Evolutionary conservation across 176 grass and related monocot genomes (phyloP), one percentile per base, ranked within the genome.

Genomic region (Miscanthus lutarioriparius): DNA sequence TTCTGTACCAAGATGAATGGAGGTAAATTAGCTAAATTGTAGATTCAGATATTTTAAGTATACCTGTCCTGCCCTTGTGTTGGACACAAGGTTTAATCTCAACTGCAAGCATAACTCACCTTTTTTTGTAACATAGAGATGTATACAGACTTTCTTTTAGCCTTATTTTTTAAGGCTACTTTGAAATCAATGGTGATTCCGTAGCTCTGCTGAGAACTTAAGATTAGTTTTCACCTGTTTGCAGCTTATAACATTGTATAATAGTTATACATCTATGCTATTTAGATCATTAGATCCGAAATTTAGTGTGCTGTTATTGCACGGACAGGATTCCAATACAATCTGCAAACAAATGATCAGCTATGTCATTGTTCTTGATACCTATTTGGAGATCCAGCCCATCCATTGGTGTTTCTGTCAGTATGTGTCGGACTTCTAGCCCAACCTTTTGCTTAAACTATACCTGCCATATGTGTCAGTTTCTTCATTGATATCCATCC

Each of bases 1-100:
- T 99, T 92, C 81, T 99, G 64, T 93, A 99, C 74, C 96, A 99
- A 85, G 96, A 99, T 72, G 91, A 96, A 84, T 99, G 96, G 96
- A 96, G 93, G 96, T 99, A 85, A 92, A 53, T 64, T 70, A 44
- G 49, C 25, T 32, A 7, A 36, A 8, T 23, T 73, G 38, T 47
- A 53, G 43, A 61, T 78, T 73, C 54, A 64, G 6, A 83, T 19
- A 63, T 83, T 79, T 75, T 23, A 56, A 77, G 8, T 23, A 75
- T 67, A 40, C 32, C 4, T 5, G 22, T 38, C 66, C 73, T 71
- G 33, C 17, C 0, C 22, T 75, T 33, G 23, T 28, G n/a, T 38
- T 67, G 11, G 64, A n/a, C 41, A 47, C 8, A 16, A 70, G 10
- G 30, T 35, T 20, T 75, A 54, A 15, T 33, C 45, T 58, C 35